Conservation (phyloP, 257 asterid species). For the Lycium barbarum region DNA sequence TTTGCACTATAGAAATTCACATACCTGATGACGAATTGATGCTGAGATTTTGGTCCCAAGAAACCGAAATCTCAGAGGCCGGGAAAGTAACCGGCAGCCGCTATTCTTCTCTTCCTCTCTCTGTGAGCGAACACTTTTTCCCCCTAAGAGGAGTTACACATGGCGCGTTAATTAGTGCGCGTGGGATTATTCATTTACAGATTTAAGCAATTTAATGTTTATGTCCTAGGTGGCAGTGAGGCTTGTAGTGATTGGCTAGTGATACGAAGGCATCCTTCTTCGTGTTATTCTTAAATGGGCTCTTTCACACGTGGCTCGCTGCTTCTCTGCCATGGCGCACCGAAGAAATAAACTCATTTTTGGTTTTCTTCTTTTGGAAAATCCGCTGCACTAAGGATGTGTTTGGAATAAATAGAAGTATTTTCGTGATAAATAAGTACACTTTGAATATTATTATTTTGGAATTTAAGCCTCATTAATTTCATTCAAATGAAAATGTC, state of each 20-base stretch:
- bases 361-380: too few species aligned
- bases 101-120: background rate
- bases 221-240: conserved; percentile 33
- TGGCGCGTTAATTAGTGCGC: conserved; percentile 20
- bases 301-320: too few species aligned
- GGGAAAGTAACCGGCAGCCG: conserved; percentile 28
- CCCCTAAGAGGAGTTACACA: background rate
- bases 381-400: too few species aligned
- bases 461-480: too few species aligned
- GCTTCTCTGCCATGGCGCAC: too few species aligned
- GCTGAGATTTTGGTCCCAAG: background rate
- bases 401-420: too few species aligned
- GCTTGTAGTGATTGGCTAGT: conserved; percentile 31
- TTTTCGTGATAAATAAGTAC: too few species aligned
- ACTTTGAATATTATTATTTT: too few species aligned
- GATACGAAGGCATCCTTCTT: conserved; percentile 22
- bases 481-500: too few species aligned
- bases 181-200: background rate
- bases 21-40: conserved; percentile 22
- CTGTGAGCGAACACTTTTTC: background rate
- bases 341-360: too few species aligned
- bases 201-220: background rate
- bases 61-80: conserved; percentile 14
- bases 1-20: background rate
- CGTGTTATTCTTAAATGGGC: too few species aligned